Conservation (phyloP, 1,284 basidiomycete species). For the Bondarzewia mesenterica region DNA sequence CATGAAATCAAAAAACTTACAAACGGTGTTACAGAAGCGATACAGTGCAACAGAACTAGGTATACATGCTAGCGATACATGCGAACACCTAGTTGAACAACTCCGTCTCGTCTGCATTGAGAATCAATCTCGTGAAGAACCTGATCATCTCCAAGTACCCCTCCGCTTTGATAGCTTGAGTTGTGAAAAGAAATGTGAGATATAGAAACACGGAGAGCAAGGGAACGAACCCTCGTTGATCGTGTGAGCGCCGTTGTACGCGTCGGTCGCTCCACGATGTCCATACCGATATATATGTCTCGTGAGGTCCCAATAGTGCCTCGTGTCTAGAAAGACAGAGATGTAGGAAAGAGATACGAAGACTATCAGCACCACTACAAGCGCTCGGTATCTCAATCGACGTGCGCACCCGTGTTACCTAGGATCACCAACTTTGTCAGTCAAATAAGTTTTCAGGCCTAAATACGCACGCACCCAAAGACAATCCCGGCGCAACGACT, state of each 20-base stretch:
- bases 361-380: background rate
- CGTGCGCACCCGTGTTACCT: slow-evolving; percentile 7
- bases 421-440: too few relatives aligned
- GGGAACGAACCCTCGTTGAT: slow-evolving; percentile 16
- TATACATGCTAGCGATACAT: too few relatives aligned
- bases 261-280: slow-evolving; percentile 21
- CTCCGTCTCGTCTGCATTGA: slow-evolving; percentile 14
- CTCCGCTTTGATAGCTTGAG: slow-evolving; percentile 11
- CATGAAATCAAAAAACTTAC: too few relatives aligned
- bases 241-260: slow-evolving; percentile 42
- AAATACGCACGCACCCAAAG: slow-evolving; percentile 1
- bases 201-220: background rate
- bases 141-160: slow-evolving; percentile 13
- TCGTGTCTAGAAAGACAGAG: slow-evolving; percentile 32
- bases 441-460: too few relatives aligned
- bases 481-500: slow-evolving; percentile 26
- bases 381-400: background rate
- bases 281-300: slow-evolving; percentile 46
- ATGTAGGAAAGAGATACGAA: background rate
- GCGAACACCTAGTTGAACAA: slow-evolving; percentile 3
- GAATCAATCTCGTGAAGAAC: slow-evolving; percentile 14
- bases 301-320: slow-evolving; percentile 42
- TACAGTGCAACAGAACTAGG: too few relatives aligned
- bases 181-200: background rate
- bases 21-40: too few relatives aligned